Base-by-base conservation (phyloP, 768 basidiomycete genomes). In the Kwoniella pini region DNA sequence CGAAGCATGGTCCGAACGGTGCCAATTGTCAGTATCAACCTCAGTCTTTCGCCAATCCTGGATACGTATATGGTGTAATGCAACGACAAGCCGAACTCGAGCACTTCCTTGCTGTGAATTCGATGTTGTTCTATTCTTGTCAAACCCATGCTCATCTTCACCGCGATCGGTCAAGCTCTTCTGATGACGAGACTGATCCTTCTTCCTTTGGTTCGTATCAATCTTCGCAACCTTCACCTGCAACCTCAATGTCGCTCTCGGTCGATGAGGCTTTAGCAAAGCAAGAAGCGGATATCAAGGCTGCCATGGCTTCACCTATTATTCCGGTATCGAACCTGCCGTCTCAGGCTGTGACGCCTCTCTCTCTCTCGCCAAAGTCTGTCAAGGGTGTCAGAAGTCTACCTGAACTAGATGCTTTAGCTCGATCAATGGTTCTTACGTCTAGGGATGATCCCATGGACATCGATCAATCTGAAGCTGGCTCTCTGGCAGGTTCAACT, bases 41-140 rank as follows among this genome's bases (percentile, higher is more conserved):
- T 22, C 72, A 74, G 44, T 68, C 74, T 3, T 71, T 65, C 46
- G 58, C 63, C n/a, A 72, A 73, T 31, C 72, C 74, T 12, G 44
- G 62, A 15, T 64, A 74, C 46, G 74, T 75, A 21, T 52, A 58
- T 21, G n/a, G 30, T 10, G 53, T 75, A 27, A 75, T 77, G 74
- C 43, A 63, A 15, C 64, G 69, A 12, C 76, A 77, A 65, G 72
- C 72, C 7, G 62, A 64, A 21, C 63, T 76, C 12, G 76, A 77
- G 49, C 46, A 42, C 0, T 45, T 56, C 17, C 30, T 77, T 19
- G 54, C 27, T n/a, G 12, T 51, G 15, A 58, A 51, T 22, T 36
- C 46, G 2, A 61, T 45, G 30, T 59, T 60, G 24, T 70, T 67
- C 59, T 69, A 56, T 43, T 62, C 73, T 22, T 64, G 66, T 33